These are phyloP conservation scores for Ulota crispa DNA, from an alignment of 225 moss, liverwort and hornwort species.

Conservation along the genomic window DNA sequence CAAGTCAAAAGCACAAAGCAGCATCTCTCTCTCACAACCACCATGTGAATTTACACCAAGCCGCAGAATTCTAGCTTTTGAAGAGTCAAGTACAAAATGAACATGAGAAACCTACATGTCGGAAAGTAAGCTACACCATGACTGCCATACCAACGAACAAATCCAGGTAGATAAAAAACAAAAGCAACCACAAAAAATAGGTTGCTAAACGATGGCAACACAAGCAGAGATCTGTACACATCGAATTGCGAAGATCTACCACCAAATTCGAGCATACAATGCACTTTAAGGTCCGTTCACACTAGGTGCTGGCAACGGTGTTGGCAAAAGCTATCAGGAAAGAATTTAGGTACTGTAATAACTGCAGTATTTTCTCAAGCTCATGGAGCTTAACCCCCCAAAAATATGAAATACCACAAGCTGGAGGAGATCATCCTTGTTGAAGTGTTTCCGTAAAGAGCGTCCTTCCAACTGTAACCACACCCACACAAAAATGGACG, in stretches of 20 bases:
- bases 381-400: background rate
- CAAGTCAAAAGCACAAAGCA: background rate
- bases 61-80: background rate
- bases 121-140: background rate
- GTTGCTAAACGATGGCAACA: too few relatives aligned
- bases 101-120: background rate
- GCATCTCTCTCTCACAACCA: background rate
- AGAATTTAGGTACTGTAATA: too few relatives aligned
- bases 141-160: background rate
- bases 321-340: background rate
- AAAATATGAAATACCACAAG: constrained; percentile 4
- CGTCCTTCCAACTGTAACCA: constrained; percentile 43
- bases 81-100: background rate
- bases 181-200: background rate
- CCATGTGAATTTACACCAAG: background rate
- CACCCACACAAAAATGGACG: background rate
- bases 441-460: constrained; percentile 19
- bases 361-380: background rate
- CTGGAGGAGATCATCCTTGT: background rate
- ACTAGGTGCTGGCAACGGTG: background rate
- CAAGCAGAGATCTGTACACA: background rate
- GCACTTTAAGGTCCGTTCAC: background rate
- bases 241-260: background rate
- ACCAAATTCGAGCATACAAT: background rate
- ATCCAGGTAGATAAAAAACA: background rate